Conservation (phyloP, 2,329 filamentous ascomycete species). For the Nannizzia gypsea region DNA sequence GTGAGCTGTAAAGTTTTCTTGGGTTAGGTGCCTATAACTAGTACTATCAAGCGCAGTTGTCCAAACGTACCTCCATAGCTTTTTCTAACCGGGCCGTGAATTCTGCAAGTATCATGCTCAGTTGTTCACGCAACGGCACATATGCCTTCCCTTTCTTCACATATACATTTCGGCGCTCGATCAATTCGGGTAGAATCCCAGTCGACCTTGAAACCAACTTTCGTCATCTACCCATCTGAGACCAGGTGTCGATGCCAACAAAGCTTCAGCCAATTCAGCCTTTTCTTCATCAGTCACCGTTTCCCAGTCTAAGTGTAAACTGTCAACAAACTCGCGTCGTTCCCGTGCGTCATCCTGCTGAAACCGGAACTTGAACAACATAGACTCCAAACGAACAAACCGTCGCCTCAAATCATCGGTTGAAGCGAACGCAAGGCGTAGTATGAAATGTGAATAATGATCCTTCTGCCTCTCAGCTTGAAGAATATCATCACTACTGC, state of each 20-base stretch:
- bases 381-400: constrained; percentile 76
- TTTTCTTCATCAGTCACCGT: constrained; percentile 68
- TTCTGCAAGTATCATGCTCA: constrained; percentile 79
- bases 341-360: constrained; percentile 64
- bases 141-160: constrained; percentile 75
- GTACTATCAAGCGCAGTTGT: constrained; percentile 4
- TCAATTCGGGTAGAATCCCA: constrained; percentile 89
- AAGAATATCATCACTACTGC: constrained; percentile 42
- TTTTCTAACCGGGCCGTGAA: constrained; percentile 69
- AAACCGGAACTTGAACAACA: constrained; percentile 76
- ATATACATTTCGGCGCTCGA: constrained; percentile 67
- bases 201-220: constrained; percentile 89
- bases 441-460: constrained; percentile 95
- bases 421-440: constrained; percentile 80
- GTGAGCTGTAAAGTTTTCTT: constrained; percentile 53
- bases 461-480: constrained; percentile 76
- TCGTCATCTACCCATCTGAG: constrained; percentile 54
- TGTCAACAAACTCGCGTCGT: constrained; percentile 61
- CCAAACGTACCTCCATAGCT: constrained; percentile 57
- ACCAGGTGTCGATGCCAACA: constrained; percentile 47
- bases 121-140: constrained; percentile 75
- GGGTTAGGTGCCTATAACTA: constrained; percentile 6
- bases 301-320: constrained; percentile 74
- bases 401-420: constrained; percentile 82
- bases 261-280: constrained; percentile 49